Base-by-base conservation (phyloP, 495 filamentous ascomycete species). In the Aspergillus biplanus region DNA sequence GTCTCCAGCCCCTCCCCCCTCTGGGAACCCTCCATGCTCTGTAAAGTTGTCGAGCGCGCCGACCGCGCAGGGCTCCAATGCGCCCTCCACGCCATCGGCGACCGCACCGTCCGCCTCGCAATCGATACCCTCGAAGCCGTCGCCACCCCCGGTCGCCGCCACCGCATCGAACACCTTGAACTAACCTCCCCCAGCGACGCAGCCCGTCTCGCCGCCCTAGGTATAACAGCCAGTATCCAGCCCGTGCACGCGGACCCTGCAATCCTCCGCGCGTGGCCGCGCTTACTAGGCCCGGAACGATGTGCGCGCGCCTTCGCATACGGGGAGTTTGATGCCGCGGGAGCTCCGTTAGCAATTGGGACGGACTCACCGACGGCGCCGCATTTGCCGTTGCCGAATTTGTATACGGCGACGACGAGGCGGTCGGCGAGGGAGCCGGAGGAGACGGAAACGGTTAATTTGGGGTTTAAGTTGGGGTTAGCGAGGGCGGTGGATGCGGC, bases 141-240 rank as follows among this genome's bases (percentile, higher is more conserved):
- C 1, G 56, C 58, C 7, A 56, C 59, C 13, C 35, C 48, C 9
- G 71, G 75, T 4, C 75, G 73, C 12, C 78, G 86, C 11, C 86
- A 87, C 35, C 80, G 86, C 12, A 84, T 88, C 63, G 86, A 89
- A 67, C 86, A 89, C 63, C 73, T 89, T 16, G 86, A 89, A 68
- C 72, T 89, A 6, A 79, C 86, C 7, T 77, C 72, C 0, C 77
- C 78, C 3, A 76, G 72, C 34, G 86, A 88, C 57, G 85, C 82
- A 1, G 72, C 62, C 5, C 70, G 86, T 0, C 75, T 88, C 3
- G 85, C 84, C 6, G 64, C 74, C 37, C 73, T 83, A 13, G 80
- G 85, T 18, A 86, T 89, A 66, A 86, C 85, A 42, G 86, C 87
- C 6, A 86, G 82, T 5, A 81, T 88, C n/a, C 85, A 88, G 67